Base-by-base conservation (phyloP, 1,284 basidiomycete genomes). In the Sporisorium exsertum region DNA sequence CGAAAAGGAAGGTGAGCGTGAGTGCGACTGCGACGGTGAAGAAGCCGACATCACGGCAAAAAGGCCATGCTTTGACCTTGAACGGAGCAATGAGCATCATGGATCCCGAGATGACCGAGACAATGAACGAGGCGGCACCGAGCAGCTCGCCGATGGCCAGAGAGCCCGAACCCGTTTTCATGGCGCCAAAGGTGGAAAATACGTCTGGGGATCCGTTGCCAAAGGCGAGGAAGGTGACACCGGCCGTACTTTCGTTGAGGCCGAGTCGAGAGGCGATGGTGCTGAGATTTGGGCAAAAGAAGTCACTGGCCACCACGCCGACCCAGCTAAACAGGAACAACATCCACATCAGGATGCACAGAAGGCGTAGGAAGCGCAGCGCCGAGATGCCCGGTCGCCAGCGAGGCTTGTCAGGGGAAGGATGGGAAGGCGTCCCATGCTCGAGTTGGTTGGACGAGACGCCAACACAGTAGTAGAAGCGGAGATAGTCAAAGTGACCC, bases 1-100 rank as follows among this genome's bases (percentile, higher is more conserved):
- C 95, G 83, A 89, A 90, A 1, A 98, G 88, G 57, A 94, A 94
- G 27, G 88, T 83, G 20, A 98, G 88, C 2, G 95, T 88, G 15
- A 93, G 81, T 9, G 88, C 77, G 42, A 98, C 91, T 0, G 95
- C 93, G 5, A 90, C 79, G 13, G 93, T 91, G 87, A 97, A 97
- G 88, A 98, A 98, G 20, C 93, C 91, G 32, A 95, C 92, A 85
- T 99, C 97, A 37, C 97, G 91, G 16, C 97, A 87, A 86, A 99
- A 98, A 0, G 93, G 91, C 42, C 89, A 88, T 0, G 88, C 89
- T 33, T 92, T 89, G 18, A 98, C 94, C 72, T 90, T 89, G 87
- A 99, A 99, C 0, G 95, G 94, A 68, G 92, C 92, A 84, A 98
- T 93, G 84, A 99, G 91, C 82, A 94, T 95, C 91, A 99, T 97